phyloP scores from a whole-genome alignment of 2,329 filamentous ascomycete genomes.

The Cytospora chrysosperma region DNA sequence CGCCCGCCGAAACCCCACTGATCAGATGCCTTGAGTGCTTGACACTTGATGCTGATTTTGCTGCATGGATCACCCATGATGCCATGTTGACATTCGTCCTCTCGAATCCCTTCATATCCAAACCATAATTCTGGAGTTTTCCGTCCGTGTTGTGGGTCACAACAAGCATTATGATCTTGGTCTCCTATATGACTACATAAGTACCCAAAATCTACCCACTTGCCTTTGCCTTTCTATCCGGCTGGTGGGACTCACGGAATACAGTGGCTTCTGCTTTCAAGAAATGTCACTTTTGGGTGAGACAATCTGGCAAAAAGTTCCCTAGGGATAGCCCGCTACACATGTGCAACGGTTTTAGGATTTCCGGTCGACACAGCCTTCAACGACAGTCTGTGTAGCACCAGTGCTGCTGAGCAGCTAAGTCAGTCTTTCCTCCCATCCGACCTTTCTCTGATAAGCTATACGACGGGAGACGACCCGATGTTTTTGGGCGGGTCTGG shows the following conservation, averaged over 20 bases:
- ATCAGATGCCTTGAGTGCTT: constrained; percentile 10
- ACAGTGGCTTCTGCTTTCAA: no score
- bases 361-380: neutral
- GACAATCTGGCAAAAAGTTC: neutral
- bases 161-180: neutral
- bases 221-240: no score
- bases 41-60: neutral
- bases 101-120: neutral
- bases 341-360: no score
- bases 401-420: no score
- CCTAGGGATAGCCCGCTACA: neutral
- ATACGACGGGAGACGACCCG: neutral
- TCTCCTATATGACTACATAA: no score
- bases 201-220: no score
- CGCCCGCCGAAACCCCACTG: constrained; percentile 9
- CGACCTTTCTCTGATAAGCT: neutral
- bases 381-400: no score
- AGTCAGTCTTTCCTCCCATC: neutral
- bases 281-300: neutral
- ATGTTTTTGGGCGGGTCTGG: neutral
- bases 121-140: neutral
- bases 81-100: neutral
- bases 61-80: no score
- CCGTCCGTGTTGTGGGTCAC: neutral
- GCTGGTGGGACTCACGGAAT: no score